Evolutionary conservation across 2,329 filamentous ascomycete genomes (phyloP).

Genomic region (Rutstroemia sp.): DNA sequence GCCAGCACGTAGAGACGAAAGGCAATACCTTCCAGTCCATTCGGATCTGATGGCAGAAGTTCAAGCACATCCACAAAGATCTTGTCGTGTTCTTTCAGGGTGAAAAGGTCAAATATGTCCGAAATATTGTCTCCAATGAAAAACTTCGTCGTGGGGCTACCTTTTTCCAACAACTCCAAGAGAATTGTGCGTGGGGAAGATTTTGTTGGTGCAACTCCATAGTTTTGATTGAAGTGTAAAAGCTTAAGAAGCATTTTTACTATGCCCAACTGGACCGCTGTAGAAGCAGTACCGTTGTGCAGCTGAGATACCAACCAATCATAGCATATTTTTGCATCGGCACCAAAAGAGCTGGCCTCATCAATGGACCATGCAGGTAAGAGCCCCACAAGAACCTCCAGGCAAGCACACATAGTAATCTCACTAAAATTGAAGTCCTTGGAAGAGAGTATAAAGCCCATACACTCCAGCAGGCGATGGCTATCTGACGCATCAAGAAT

Average conservation of each 20-base stretch:
- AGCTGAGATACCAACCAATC: conserved; percentile 63
- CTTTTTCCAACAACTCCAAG: conserved; percentile 61
- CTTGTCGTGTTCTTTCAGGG: conserved; percentile 75
- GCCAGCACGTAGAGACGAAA: conserved; percentile 71
- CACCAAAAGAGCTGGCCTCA: conserved; percentile 47
- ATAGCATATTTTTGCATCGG: conserved; percentile 69
- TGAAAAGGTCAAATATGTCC: conserved; percentile 69
- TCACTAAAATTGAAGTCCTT: conserved; percentile 68
- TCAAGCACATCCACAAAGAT: conserved; percentile 80
- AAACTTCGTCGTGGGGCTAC: conserved; percentile 67
- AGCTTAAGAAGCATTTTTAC: conserved; percentile 63
- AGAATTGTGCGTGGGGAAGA: conserved; percentile 58
- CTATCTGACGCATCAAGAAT: conserved; percentile 41
- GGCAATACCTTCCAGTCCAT: conserved; percentile 74
- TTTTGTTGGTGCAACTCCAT: conserved; percentile 38
- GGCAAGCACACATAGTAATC: conserved; percentile 57
- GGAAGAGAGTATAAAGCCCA: conserved; percentile 44
- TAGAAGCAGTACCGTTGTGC: conserved; percentile 61
- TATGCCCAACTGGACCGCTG: conserved; percentile 59
- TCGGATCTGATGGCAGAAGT: conserved; percentile 65
- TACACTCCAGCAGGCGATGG: conserved; percentile 39
- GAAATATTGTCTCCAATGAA: conserved; percentile 63
- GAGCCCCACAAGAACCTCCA: conserved; percentile 56
- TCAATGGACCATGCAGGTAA: conserved; percentile 20
- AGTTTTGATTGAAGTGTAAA: conserved; percentile 58